Percentiles rank a stretch among this genome's conserved stretches.
phyloP scores from a whole-genome alignment of 2,329 filamentous ascomycete genomes.

The Zymoseptoria crescenta region DNA sequence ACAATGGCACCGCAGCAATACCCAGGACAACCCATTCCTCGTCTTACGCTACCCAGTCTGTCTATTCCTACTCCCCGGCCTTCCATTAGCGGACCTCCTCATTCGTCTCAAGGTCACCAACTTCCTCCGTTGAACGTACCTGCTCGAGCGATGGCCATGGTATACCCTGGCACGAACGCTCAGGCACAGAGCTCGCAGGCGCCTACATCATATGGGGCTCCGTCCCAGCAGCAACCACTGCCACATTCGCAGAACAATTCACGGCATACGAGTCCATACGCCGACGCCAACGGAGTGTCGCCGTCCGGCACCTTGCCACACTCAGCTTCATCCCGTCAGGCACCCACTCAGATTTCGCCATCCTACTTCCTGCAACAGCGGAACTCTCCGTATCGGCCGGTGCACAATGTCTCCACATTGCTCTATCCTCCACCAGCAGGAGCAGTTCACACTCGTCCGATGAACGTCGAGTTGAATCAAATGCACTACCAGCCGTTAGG shows the following conservation, averaged over 20 bases:
- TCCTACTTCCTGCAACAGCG: constrained; percentile 81
- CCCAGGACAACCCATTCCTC: constrained; percentile 30
- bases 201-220: background rate
- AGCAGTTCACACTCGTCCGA: constrained; percentile 55
- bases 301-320: constrained; percentile 59
- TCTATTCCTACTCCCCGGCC: constrained; percentile 48
- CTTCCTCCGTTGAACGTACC: constrained; percentile 57
- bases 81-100: constrained; percentile 4
- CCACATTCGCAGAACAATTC: constrained; percentile 30
- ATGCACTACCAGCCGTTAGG: constrained; percentile 47
- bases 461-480: constrained; percentile 38
- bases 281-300: constrained; percentile 51
- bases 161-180: constrained; percentile 55
- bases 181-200: constrained; percentile 39
- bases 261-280: constrained; percentile 46
- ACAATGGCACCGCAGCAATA: constrained; percentile 29
- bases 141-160: constrained; percentile 59
- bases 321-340: constrained; percentile 45
- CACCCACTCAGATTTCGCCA: constrained; percentile 64
- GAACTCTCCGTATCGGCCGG: constrained; percentile 84
- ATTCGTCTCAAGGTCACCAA: constrained; percentile 32
- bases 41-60: constrained; percentile 65
- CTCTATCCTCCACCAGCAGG: constrained; percentile 76
- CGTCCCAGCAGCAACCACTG: constrained; percentile 16
- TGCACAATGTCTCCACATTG: constrained; percentile 83